Percentiles rank a stretch among this genome's conserved stretches.
phyloP scores from a whole-genome alignment of 306 rosid genomes.

The Urtica urens region DNA sequence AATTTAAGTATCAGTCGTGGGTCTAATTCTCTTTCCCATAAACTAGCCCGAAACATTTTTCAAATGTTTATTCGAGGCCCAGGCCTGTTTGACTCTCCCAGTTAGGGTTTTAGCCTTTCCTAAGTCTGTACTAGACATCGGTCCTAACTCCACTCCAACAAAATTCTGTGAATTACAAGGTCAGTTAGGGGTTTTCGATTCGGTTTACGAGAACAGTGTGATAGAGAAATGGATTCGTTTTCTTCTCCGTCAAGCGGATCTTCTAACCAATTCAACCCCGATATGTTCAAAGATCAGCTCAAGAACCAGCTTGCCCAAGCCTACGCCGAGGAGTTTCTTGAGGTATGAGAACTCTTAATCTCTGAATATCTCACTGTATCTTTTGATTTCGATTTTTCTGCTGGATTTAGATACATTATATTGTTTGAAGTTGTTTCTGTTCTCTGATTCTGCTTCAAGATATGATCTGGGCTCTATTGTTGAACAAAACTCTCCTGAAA shows the following conservation, averaged over 20 bases:
- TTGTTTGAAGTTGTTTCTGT: neutral
- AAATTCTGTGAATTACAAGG: neutral
- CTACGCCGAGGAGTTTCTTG: slow-evolving; percentile 87
- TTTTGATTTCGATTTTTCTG: neutral
- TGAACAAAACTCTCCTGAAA: too few relatives aligned
- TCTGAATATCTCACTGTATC: neutral
- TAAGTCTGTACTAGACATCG: too few relatives aligned
- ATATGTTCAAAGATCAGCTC: slow-evolving; percentile 61
- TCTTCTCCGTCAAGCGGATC: slow-evolving; percentile 44
- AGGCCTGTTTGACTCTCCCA: too few relatives aligned
- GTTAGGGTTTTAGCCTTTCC: slow-evolving; percentile 17
- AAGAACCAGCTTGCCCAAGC: slow-evolving; percentile 84
- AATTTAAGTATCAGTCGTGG: too few relatives aligned
- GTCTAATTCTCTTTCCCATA: too few relatives aligned
- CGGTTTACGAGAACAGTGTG: neutral
- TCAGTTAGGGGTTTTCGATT: neutral
- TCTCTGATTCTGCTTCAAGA: too few relatives aligned
- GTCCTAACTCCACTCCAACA: too few relatives aligned
- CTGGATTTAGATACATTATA: neutral
- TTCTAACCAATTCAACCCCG: slow-evolving; percentile 35
- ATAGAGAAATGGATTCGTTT: slow-evolving; percentile 63
- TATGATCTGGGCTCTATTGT: too few relatives aligned
- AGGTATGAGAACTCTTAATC: slow-evolving; percentile 46
- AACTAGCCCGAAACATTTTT: too few relatives aligned
- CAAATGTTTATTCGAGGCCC: too few relatives aligned